A percentile compares a stretch with the other conserved stretches of the same genome.
These are phyloP conservation scores for Athelia psychrophila DNA, from an alignment of 1,284 basidiomycete genomes.

Conservation along the genomic window DNA sequence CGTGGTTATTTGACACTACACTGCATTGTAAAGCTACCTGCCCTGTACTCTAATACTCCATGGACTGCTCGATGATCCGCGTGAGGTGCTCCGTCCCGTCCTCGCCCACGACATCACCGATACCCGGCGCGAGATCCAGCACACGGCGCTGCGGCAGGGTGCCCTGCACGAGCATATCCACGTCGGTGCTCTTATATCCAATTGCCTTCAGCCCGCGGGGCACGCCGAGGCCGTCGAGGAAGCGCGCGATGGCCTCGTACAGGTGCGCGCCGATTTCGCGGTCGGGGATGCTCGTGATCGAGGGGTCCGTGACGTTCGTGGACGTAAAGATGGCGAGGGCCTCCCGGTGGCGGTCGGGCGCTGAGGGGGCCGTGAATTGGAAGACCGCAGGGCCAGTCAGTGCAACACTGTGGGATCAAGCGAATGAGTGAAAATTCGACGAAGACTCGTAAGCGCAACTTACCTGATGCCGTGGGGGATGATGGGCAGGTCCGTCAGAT, in stretches of 20 bases:
- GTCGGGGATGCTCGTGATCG: constrained; percentile 77
- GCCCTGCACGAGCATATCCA: constrained; percentile 76
- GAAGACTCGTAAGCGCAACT: constrained; percentile 9
- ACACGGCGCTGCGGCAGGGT: constrained; percentile 88
- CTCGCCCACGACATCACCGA: constrained; percentile 75
- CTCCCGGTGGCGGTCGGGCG: constrained; percentile 88
- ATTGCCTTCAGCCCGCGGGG: constrained; percentile 87
- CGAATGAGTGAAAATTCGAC: constrained; percentile 1
- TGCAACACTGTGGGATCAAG: constrained; percentile 53
- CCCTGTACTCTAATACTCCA: constrained; percentile 63
- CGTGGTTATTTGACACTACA: constrained; percentile 2
- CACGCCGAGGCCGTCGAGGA: constrained; percentile 85
- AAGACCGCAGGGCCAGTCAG: constrained; percentile 94
- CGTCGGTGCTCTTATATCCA: constrained; percentile 72
- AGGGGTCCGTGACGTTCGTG: constrained; percentile 62
- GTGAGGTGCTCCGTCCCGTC: constrained; percentile 80
- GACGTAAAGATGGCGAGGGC: constrained; percentile 83
- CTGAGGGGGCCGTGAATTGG: constrained; percentile 90
- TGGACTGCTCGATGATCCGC: constrained; percentile 70
- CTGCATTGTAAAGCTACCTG: constrained; percentile 61
- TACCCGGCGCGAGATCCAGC: constrained; percentile 83
- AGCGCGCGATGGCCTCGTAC: constrained; percentile 88
- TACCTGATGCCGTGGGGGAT: constrained; percentile 90
- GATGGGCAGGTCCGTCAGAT: constrained; percentile 80
- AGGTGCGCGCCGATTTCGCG: constrained; percentile 79